Base-by-base conservation (phyloP, 371 early-diverging fungal genomes). In the Apophysomyces trapeziformis region DNA sequence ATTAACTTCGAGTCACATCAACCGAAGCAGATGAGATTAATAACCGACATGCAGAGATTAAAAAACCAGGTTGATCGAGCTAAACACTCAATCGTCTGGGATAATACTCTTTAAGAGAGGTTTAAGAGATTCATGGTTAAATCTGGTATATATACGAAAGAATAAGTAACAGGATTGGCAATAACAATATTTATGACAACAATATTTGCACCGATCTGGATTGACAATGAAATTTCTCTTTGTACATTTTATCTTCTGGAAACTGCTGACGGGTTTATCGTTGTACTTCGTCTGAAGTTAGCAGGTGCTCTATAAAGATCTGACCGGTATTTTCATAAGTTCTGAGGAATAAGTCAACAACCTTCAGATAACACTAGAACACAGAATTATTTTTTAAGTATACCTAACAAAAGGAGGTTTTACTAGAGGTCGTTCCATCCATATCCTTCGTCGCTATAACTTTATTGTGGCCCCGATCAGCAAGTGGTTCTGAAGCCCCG, bases 211-310 rank as follows among this genome's bases (percentile, higher is more conserved):
- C 66, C n/a, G 39, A 43, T 50, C 44, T 58, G 7, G 65, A 47
- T 35, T 56, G 11, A 59, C 66, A 59, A 64, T 60, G 0, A 47
- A 65, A 59, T 46, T 65, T 50, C 45, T 65, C 1, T 59, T 46
- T 59, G 58, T 54, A 65, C 36, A 38, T 57, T 43, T 58, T 47
- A 43, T 65, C 46, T 7, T 65, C 16, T 18, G 58, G 37, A 35
- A 65, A 58, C 35, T 65, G 58, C 2, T 65, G 65, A 21, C 65
- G 65, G 21, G 47, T 58, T 14, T 65, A 36, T 5, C 44, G 57
- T 46, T 65, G 58, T 12, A 65, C 65, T 65, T 65, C 44, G 58
- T 65, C 45, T 8, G 5, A 26, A 3, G 16, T 46, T n/a, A 38
- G 63, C 13, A 62, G 41, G 1, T 46, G 0, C 37, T 62, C 54